Base-by-base conservation (phyloP, 2,329 filamentous ascomycete species). In the Leptosphaerulina australis region DNA sequence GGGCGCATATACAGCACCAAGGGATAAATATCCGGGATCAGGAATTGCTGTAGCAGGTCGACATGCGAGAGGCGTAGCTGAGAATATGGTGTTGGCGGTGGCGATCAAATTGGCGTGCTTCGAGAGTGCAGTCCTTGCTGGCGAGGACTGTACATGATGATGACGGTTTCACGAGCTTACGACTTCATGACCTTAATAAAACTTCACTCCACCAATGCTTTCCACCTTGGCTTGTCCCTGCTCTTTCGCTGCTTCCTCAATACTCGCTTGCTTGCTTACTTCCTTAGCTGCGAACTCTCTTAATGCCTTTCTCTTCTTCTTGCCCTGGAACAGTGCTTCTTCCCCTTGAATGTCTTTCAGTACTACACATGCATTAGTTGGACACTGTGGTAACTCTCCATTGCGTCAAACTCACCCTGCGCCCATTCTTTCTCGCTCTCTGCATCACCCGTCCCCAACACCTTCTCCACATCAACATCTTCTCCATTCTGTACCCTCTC, bases 371-470 rank as follows among this genome's bases (percentile, higher is more conserved):
- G 26, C 35, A 29, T 60, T 20, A 69, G 59, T 40, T 9, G 10
- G 41, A 12, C 37, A 50, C 17, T 30, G 14, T 24, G 17, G 18
- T 45, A 18, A 10, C 48, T n/a, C 15, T 10, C 20, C 7, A 2
- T 8, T 9, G 43, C 17, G 12, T 11, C 17, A 37, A 12, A 72
- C 81, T 68, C 76, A 88, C 90, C 84, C 70, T 95, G 86, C 74
- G 93, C 88, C 95, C 94, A 99, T 64, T 91, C 90, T 56, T 81
- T 78, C 74, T 99, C 94, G 68, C 83, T 84, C 58, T 81, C 81
- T 33, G 81, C 76, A 65, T 94, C 84, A 0, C 91, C 91, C 0
- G 90, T 89, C 3, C 94, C 93, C 39, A 99, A 73, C 29, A 86
- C 76, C 66, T 84, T 85, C 70, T 94, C 90, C 2, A 97, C 91